These are phyloP conservation scores for Pyricularia pennisetigena DNA, from an alignment of 2,329 filamentous ascomycete species.

Conservation along the genomic window DNA sequence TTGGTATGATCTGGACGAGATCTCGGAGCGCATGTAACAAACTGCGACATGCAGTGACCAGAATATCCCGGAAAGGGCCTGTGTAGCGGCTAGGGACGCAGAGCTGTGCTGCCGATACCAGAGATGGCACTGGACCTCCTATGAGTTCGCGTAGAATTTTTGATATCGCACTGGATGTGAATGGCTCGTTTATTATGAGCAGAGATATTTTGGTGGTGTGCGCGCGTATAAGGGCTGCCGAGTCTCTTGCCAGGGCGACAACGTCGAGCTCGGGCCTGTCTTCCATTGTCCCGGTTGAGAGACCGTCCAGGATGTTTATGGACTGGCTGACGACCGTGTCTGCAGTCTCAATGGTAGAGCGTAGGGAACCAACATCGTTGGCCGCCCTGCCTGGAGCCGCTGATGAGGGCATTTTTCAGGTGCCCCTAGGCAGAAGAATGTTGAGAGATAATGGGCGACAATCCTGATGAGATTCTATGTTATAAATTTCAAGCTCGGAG, in stretches of 20 bases:
- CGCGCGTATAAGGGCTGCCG: conserved; percentile 64
- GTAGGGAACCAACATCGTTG: background rate
- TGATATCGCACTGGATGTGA: conserved; percentile 66
- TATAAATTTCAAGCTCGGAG: background rate
- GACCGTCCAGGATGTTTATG: background rate
- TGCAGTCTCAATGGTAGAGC: background rate
- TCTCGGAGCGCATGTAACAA: conserved; percentile 53
- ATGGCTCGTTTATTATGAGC: conserved; percentile 76
- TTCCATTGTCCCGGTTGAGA: conserved; percentile 5
- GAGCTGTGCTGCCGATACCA: conserved; percentile 61
- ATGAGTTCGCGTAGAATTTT: conserved; percentile 65
- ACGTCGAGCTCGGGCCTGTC: conserved; percentile 31
- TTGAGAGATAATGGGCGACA: background rate
- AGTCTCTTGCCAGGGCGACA: conserved; percentile 61
- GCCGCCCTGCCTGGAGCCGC: background rate
- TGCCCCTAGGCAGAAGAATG: background rate
- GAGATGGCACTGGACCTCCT: conserved; percentile 60
- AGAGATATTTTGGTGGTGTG: conserved; percentile 84
- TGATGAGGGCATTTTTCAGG: background rate
- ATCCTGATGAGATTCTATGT: background rate
- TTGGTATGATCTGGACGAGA: conserved; percentile 50
- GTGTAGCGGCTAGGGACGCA: conserved; percentile 56
- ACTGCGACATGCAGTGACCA: conserved; percentile 47
- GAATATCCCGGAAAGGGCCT: conserved; percentile 49
- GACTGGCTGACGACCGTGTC: background rate